Evolutionary conservation across 169 alveolate species (phyloP), one percentile per base, ranked within the genome.

Genomic region (Plasmodium gonderi): DNA sequence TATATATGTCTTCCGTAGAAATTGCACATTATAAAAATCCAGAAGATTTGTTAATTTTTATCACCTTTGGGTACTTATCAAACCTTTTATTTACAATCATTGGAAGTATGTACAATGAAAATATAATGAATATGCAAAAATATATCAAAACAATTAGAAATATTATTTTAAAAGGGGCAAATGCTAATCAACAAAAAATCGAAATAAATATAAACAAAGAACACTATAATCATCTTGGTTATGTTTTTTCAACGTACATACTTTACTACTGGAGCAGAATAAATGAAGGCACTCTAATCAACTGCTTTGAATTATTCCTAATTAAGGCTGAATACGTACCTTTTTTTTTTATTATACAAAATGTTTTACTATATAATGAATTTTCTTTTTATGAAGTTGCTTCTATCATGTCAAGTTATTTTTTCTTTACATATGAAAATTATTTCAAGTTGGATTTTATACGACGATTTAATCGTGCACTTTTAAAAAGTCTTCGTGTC

Each of bases 1-100:
- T 89, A 33, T 95, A 95, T 80, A 95, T 95, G 97, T 82, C 96
- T 12, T 85, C 96, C 0, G 96, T 95, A 7, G 97, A 95, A 91
- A 80, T 92, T 14, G 94, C 96, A 38, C 95, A 94, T 76, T 85
- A 93, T 80, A 72, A 91, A 40, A 83, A 79, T 42, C 97, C 97
- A 12, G 97, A 94, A 74, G 95, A 95, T 76, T 92, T 95, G 64
- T 68, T 95, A 20, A 96, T 93, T 51, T 92, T 95, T 60, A 51
- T 95, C 72, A 60, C 92, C 2, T 95, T 77, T 91, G 97, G 97
- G 4, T 76, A 82, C 36, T 45, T 92, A 44, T 85, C 91, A 11
- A 90, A 94, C 36, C 79, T 95, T 1, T 51, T 85, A 12, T 94
- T 90, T 79, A 93, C 95, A 7, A 75, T 94, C 14, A 78, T 91